Base-by-base conservation (phyloP, 768 basidiomycete species). In the Psilocybe cyanescens region DNA sequence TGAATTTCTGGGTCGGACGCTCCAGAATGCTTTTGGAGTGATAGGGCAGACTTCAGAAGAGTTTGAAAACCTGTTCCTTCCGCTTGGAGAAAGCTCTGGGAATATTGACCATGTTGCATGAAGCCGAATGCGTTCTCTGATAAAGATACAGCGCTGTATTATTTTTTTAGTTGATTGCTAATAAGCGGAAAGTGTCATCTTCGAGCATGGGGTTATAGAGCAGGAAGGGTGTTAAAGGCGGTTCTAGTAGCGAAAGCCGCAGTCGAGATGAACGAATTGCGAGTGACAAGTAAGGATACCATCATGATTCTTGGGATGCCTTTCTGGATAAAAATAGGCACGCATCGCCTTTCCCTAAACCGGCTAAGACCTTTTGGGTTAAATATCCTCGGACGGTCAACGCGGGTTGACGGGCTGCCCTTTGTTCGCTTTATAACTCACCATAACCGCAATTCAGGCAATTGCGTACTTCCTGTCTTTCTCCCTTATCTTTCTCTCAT, bases 1-100 rank as follows among this genome's bases (percentile, higher is more conserved):
- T 12, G 94, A 97, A 57, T 83, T 78, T 55, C 79, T 99, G 1
- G 97, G 97, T 0, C 75, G 74, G 41, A 91, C 86, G 28, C 78
- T 97, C 61, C 97, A 99, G 71, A 86, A 88, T 55, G 89, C 93
- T 8, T 99, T 97, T 72, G 97, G 97, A 8, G 93, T 96, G 3
- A 94, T 97, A 64, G 93, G 94, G 5, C 87, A 94, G 62, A 85
- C 83, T 17, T 81, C 86, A 3, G 87, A 89, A 61, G 91, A 93
- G 69, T 97, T 97, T 66, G 94, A 97, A 65, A 83, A 81, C 52
- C 69, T 97, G 64, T 97, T 97, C 63, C 62, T 77, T 57, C 71
- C 68, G 29, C 59, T 66, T 28, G 67, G 60, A 33, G 67, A 71
- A 30, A 62, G 61, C 29, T 65, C 69, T 53, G 58, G 57, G 12